Base-by-base conservation (phyloP, 2,329 filamentous ascomycete species). In the Microthyrium microscopicum region DNA sequence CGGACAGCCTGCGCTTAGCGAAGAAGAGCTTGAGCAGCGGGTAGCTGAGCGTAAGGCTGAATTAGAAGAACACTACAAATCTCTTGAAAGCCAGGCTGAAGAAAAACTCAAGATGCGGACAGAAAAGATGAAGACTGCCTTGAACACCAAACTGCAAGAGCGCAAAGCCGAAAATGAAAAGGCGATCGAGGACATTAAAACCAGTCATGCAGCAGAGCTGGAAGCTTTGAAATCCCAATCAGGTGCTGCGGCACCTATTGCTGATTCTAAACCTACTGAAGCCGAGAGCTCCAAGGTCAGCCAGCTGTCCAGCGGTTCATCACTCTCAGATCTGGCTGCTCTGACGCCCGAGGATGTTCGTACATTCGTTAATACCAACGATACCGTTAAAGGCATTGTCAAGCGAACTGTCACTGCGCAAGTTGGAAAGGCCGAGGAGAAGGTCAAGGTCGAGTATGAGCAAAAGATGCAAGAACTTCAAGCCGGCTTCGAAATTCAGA, bases 341-440 rank as follows among this genome's bases (percentile, higher is more conserved):
- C n/a, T n/a, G 34, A 30, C 40, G 5, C 41, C 41, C 12, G 31
- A 34, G 21, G 64, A 71, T 44, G 59, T 59, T 2, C 57, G 55
- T 37, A 55, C 65, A 9, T 54, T 71, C 19, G 49, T 70, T 18
- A 46, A 57, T 11, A 62, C 56, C 31, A 69, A 70, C 41, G 47
- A 58, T 28, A 56, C 55, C 1, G 55, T 70, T 32, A 60, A 58
- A 29, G 50, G 42, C 3, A 66, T 71, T 31, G 43, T 73, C 13
- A 50, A 49, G 13, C 69, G 63, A 36, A 81, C 82, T 44, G 68
- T 73, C 28, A 67, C 65, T 33, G 55, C 45, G 22, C 51, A 56
- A 33, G 41, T 69, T 18, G n/a, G n/a, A n/a, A n/a, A n/a, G n/a
- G 47, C 48, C 9, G 58, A 55, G 30, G 53, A 60, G 39, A 50